phyloP scores from a whole-genome alignment of 805 yeast genomes.

The Cyberlindnera americana region DNA sequence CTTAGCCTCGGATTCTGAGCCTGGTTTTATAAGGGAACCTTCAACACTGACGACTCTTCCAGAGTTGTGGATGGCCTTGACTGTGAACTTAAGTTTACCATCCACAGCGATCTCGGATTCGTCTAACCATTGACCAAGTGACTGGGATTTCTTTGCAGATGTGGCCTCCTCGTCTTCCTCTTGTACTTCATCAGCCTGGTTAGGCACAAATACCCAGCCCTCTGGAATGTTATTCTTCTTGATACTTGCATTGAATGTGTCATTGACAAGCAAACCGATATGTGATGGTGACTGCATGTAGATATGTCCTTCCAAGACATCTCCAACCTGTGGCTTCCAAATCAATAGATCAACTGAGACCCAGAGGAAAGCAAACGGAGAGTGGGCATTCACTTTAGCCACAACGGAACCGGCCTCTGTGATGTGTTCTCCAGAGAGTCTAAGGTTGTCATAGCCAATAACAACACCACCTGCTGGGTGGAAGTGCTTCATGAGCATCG shows the following conservation, averaged over 20 bases:
- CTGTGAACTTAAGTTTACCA: conserved; percentile 75
- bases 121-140: conserved; percentile 85
- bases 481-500: conserved; percentile 80
- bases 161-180: conserved; percentile 24
- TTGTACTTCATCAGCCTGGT: conserved; percentile 58
- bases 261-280: conserved; percentile 85
- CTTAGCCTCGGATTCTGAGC: conserved; percentile 47
- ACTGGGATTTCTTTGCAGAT: conserved; percentile 18
- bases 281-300: conserved; percentile 95
- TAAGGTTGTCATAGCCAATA: conserved; percentile 68
- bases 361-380: conserved; percentile 91
- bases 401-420: conserved; percentile 39
- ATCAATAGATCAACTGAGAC: conserved; percentile 73
- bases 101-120: conserved; percentile 69
- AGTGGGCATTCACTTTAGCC: conserved; percentile 66
- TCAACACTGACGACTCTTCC: conserved; percentile 84
- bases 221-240: conserved; percentile 82
- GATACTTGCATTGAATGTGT: conserved; percentile 92
- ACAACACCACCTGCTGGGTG: conserved; percentile 77
- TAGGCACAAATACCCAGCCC: conserved; percentile 81
- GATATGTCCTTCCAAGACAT: conserved; percentile 77
- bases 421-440: conserved; percentile 42
- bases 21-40: conserved; percentile 59
- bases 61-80: conserved; percentile 67
- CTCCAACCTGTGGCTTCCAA: conserved; percentile 92